phyloP scores from a whole-genome alignment of 192 early-diverging fungal species.

The Entophlyctis luteolus region DNA sequence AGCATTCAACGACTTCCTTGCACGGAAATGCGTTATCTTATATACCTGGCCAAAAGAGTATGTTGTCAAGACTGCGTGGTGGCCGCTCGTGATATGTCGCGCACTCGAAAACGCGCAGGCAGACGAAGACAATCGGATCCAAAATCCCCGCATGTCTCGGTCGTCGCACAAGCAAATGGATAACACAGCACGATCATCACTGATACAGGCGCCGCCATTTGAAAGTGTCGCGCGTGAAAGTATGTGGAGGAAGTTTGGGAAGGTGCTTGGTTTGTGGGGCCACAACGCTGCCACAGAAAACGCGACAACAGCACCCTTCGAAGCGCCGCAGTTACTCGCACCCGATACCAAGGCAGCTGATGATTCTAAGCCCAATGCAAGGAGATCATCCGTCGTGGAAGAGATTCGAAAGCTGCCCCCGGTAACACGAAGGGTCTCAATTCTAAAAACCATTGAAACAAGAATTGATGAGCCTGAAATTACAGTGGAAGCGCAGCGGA shows the following conservation, averaged over 20 bases:
- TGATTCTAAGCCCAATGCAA: too few relatives aligned
- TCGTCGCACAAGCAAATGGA: not conserved
- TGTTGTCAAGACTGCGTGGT: slow-evolving; percentile 33
- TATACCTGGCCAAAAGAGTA: slow-evolving; percentile 41
- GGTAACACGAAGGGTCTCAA: not conserved
- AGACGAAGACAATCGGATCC: not conserved
- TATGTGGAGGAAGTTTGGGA: too few relatives aligned
- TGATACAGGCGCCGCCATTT: too few relatives aligned
- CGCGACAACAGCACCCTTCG: too few relatives aligned
- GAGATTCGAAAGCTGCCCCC: too few relatives aligned
- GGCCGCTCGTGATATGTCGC: slow-evolving; percentile 22
- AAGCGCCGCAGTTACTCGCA: too few relatives aligned
- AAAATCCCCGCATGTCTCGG: not conserved
- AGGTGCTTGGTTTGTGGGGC: not conserved
- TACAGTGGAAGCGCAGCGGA: too few relatives aligned
- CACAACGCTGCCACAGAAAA: not conserved
- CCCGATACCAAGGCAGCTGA: too few relatives aligned
- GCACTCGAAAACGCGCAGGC: slow-evolving; percentile 10
- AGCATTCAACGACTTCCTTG: not conserved
- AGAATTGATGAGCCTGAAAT: too few relatives aligned
- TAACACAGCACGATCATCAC: not conserved
- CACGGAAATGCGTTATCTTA: slow-evolving; percentile 22
- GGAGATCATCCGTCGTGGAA: too few relatives aligned
- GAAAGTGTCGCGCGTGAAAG: too few relatives aligned
- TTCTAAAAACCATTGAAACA: not conserved